Evolutionary conservation across 1,284 basidiomycete species (phyloP), one percentile per base, ranked within the genome.

Genomic region (Tremellales sp.): DNA sequence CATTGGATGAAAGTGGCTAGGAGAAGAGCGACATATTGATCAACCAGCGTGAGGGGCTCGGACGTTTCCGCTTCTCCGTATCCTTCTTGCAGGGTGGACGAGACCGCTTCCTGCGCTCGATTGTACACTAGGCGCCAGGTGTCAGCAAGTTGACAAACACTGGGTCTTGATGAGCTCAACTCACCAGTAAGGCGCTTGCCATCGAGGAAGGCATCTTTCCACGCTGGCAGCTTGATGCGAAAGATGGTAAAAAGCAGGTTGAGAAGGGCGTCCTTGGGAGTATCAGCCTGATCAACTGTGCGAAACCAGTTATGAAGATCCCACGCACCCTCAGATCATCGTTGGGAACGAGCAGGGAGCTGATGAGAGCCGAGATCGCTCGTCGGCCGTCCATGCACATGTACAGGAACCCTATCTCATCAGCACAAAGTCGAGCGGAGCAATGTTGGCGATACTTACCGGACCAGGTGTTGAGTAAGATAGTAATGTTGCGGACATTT

Each of bases 221-320:
- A 94, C 33, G 86, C 84, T 1, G 89, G 86, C 2, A 86, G 81
- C 68, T 87, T 87, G 70, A 97, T 92, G 49, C 90, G 87, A 46
- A 98, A 78, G n/a, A 94, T 79, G 56, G 89, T 86, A 66, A 94
- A 94, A 62, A 98, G 88, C 81, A 96, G 86, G 62, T 97, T 89
- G 27, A 98, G 77, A 26, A 97, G 79, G 22, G 91, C 82, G 76
- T 94, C 90, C 90, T 94, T n/a, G 65, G 47, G 12, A 43, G 40
- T n/a, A n/a, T 44, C 21, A 43, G 44, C 40, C 13, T 33, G 15
- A 40, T 40, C 31, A 29, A 3, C n/a, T n/a, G n/a, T n/a, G n/a
- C n/a, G n/a, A n/a, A n/a, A n/a, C n/a, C n/a, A n/a, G n/a, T n/a
- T n/a, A n/a, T n/a, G 19, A 42, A 11, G 25, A 5, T 43, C 21